Evolutionary conservation across 2,329 filamentous ascomycete genomes (phyloP).

Genomic region (Sphaerulina vaccinii): DNA sequence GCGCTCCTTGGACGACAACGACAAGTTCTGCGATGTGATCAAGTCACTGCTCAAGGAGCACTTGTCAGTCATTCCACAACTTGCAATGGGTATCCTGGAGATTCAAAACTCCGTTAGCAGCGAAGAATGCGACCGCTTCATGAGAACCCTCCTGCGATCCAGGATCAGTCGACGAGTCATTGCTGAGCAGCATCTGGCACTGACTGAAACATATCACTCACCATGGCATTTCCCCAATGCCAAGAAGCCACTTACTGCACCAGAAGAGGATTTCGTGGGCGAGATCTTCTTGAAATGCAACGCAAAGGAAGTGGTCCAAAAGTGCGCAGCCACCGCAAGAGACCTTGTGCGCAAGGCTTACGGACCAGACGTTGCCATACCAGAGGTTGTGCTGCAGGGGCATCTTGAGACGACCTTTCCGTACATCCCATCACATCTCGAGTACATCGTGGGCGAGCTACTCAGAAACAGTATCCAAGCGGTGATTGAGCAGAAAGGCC

Average conservation of each 20-base stretch:
- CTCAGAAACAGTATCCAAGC: slow-evolving; percentile 93
- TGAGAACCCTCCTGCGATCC: slow-evolving; percentile 89
- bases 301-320: slow-evolving; percentile 81
- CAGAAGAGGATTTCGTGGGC: slow-evolving; percentile 82
- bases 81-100: slow-evolving; percentile 92
- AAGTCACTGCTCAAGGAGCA: slow-evolving; percentile 80
- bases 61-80: slow-evolving; percentile 86
- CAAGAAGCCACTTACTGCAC: slow-evolving; percentile 58
- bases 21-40: slow-evolving; percentile 77
- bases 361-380: slow-evolving; percentile 67
- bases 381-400: slow-evolving; percentile 78
- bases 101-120: slow-evolving; percentile 79
- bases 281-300: slow-evolving; percentile 94
- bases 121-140: slow-evolving; percentile 84
- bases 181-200: slow-evolving; percentile 91
- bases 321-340: slow-evolving; percentile 74
- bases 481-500: slow-evolving; percentile 68
- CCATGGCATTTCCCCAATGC: slow-evolving; percentile 85
- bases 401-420: slow-evolving; percentile 90
- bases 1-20: slow-evolving; percentile 83
- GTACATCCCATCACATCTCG: slow-evolving; percentile 91
- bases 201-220: slow-evolving; percentile 90
- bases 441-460: slow-evolving; percentile 96
- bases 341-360: slow-evolving; percentile 74
- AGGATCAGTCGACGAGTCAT: slow-evolving; percentile 94